A percentile compares a stretch with the other conserved stretches of the same genome.
phyloP scores from a whole-genome alignment of 106 monocot species.

The Dioscorea zingiberensis region DNA sequence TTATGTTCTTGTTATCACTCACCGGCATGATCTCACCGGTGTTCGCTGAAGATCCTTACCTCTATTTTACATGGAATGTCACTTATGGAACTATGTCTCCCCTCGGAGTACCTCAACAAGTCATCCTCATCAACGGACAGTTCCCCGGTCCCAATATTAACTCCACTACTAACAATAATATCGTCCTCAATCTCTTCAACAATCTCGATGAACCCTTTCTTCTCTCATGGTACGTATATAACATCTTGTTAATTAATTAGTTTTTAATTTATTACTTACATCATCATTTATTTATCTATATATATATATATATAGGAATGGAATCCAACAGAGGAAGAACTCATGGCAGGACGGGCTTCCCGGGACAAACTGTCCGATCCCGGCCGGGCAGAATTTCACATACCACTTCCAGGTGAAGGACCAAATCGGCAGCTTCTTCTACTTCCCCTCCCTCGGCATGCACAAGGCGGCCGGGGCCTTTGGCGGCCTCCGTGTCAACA shows the following conservation, averaged over 20 bases:
- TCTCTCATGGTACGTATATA: conserved; percentile 51
- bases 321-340: conserved; percentile 32
- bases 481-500: conserved; percentile 21
- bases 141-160: conserved; percentile 63
- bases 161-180: conserved; percentile 42
- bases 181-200: conserved; percentile 46
- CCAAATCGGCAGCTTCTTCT: too few relatives aligned
- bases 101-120: conserved; percentile 27
- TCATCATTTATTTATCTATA: too few relatives aligned
- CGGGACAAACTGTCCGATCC: conserved; percentile 19
- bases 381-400: conserved; percentile 5
- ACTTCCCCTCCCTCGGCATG: conserved; percentile 25
- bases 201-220: conserved; percentile 43
- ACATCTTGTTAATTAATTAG: too few relatives aligned
- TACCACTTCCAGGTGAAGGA: too few relatives aligned
- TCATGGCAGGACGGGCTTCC: conserved; percentile 35
- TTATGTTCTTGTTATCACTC: not conserved
- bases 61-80: conserved; percentile 28
- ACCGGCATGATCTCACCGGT: not conserved
- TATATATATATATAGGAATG: conserved; percentile 23
- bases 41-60: conserved; percentile 28
- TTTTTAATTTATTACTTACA: too few relatives aligned
- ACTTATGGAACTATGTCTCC: conserved; percentile 26
- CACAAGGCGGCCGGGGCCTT: conserved; percentile 27
- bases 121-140: conserved; percentile 44